Conservation (phyloP, 192 early-diverging fungal genomes). For the Kickxella alabastrina region DNA sequence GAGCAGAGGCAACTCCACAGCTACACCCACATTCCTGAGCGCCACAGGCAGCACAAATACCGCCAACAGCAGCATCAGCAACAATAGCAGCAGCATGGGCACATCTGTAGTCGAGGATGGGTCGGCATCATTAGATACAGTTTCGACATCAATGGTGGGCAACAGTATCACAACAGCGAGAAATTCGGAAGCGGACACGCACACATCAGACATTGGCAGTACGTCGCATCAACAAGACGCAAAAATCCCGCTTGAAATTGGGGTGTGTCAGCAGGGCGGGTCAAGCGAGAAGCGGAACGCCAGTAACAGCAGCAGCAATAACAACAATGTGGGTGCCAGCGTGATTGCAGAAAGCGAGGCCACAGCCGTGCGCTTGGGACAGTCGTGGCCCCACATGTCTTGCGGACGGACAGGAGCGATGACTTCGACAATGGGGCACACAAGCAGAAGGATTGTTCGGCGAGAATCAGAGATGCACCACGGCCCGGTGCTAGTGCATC, state of each 20-base stretch:
- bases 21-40: neutral
- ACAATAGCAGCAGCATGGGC: no score
- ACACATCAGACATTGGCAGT: no score
- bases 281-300: neutral
- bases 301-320: conserved; percentile 7
- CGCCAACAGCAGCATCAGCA: neutral
- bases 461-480: conserved; percentile 6
- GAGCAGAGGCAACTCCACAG: neutral
- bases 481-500: neutral
- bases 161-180: no score
- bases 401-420: conserved; percentile 6
- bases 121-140: no score
- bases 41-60: neutral
- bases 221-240: no score
- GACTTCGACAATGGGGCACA: no score
- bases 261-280: conserved; percentile 2
- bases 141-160: no score
- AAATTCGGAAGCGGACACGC: no score
- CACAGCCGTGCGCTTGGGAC: neutral
- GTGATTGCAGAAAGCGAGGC: neutral
- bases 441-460: no score
- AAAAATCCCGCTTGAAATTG: conserved; percentile 1
- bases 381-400: conserved; percentile 8
- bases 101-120: no score
- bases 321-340: conserved; percentile 4